These are phyloP conservation scores for Litsea cubeba DNA, from an alignment of 164 flowering plant species.

Conservation along the genomic window DNA sequence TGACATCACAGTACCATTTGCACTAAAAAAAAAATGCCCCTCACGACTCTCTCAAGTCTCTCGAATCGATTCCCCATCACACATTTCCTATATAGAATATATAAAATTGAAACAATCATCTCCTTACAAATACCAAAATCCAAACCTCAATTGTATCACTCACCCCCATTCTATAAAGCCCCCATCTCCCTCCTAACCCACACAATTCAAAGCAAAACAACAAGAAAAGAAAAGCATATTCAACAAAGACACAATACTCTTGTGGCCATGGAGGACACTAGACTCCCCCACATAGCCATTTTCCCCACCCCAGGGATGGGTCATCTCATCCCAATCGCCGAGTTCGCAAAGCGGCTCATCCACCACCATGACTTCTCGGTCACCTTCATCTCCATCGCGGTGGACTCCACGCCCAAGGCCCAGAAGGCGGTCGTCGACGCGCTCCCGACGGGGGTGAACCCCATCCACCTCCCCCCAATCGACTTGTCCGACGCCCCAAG, in stretches of 20 bases:
- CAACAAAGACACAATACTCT: not conserved
- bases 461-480: constrained; percentile 27
- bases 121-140: no score
- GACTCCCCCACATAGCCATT: constrained; percentile 18
- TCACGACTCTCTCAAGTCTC: no score
- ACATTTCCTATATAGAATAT: no score
- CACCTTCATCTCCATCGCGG: constrained; percentile 31
- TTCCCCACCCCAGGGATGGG: constrained; percentile 45
- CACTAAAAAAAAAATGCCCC: no score
- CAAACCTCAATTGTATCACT: not conserved
- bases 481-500: constrained; percentile 22
- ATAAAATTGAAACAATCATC: no score
- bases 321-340: constrained; percentile 41
- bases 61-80: no score
- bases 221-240: no score
- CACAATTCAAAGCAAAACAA: no score
- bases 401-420: constrained; percentile 19
- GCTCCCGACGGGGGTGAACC: constrained; percentile 24
- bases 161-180: not conserved
- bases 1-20: no score
- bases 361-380: constrained; percentile 16
- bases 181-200: not conserved
- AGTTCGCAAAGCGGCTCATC: constrained; percentile 35
- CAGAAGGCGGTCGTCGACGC: constrained; percentile 15
- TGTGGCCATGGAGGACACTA: constrained; percentile 10